Evolutionary conservation across 202 grass and related monocot genomes (phyloP), one percentile per base, ranked within the genome.

Genomic region (Digitaria exilis): DNA sequence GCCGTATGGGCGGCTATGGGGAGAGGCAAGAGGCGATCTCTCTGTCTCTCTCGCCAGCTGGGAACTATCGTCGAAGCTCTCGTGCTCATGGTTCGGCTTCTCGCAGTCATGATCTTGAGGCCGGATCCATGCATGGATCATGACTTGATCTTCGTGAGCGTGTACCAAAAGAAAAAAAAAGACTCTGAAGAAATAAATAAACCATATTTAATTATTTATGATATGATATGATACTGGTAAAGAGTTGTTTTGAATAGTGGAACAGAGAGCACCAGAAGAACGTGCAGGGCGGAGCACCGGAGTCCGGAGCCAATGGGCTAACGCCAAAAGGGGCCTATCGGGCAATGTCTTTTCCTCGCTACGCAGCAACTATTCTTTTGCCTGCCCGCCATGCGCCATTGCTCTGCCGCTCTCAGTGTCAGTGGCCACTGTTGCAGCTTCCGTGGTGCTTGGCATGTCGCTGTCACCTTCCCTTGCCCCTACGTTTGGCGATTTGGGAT

Each of bases 371-470:
- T 73, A 81, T 85, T 82, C 74, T 44, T 65, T 30, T 73, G 63
- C 71, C 44, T 69, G 64, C 1, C 64, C 39, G 78, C 56, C 68
- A 79, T 54, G 51, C 39, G 78, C 56, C 68, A 79, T 54, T 88
- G 77, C 72, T 44, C 37, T 5, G 7, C 76, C 42, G 41, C 32
- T 69, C 22, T 69, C 22, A 28, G 28, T 58, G 55, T 62, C 48
- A 43, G 68, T 76, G 50, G 45, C 16, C 56, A 42, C 26, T 74
- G 80, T 83, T 45, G 10, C 37, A 39, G 37, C 61, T 61, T 46
- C 58, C 66, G 28, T 26, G 66, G 41, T 35, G 69, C 14, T 56
- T 89, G 80, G 71, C 87, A 62, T 75, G 81, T 93, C 91, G 59
- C 84, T 87, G 80, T 92, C 84, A 49, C 64, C 57, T 44, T 41